These are phyloP conservation scores for Usnea hakonensis DNA, from an alignment of 495 filamentous ascomycete genomes.

Conservation along the genomic window DNA sequence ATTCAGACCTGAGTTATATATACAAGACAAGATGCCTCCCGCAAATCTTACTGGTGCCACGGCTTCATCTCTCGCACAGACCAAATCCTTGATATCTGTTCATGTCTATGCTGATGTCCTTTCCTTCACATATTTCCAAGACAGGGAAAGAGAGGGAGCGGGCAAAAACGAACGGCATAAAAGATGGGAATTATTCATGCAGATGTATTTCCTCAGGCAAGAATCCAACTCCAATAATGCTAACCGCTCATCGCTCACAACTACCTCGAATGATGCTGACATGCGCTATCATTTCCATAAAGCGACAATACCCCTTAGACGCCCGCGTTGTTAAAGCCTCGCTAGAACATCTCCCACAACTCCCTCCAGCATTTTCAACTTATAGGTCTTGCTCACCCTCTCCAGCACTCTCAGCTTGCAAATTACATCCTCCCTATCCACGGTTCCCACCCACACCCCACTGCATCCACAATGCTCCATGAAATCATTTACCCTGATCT, in stretches of 20 bases:
- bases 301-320: neutral
- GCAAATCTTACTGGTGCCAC: slow-evolving; percentile 39
- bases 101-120: neutral
- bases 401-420: slow-evolving; percentile 59
- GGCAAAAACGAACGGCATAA: no score
- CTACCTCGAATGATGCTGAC: no score
- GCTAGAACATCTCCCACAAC: slow-evolving; percentile 58
- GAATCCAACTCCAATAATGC: neutral
- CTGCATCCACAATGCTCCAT: slow-evolving; percentile 95
- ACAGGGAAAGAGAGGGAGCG: no score
- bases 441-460: slow-evolving; percentile 68
- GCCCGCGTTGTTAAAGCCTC: slow-evolving; percentile 10
- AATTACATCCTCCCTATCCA: slow-evolving; percentile 60
- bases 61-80: slow-evolving; percentile 21
- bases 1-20: neutral
- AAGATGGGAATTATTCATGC: neutral
- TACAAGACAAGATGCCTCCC: slow-evolving; percentile 25
- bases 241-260: neutral
- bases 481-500: slow-evolving; percentile 73
- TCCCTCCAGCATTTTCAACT: slow-evolving; percentile 67
- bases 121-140: slow-evolving; percentile 30
- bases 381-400: slow-evolving; percentile 69
- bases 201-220: neutral
- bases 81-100: neutral
- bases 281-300: neutral